Percentiles rank a stretch among this genome's conserved stretches.
Evolutionary conservation across 176 grass and related monocot species (phyloP).

Genomic region (Areca catechu): DNA sequence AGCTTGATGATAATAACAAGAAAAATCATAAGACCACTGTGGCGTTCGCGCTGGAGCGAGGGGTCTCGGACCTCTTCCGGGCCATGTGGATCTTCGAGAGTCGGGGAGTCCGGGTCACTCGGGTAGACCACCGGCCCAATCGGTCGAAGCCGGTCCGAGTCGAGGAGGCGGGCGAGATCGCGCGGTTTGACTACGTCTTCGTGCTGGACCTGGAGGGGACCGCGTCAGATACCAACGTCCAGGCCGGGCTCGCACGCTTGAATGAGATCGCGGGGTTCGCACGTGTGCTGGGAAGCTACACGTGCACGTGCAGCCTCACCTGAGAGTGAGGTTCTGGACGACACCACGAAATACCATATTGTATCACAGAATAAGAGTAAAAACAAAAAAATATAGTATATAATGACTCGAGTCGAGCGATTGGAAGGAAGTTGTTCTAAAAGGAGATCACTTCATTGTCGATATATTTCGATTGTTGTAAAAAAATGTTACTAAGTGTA

Average conservation of each 20-base stretch:
- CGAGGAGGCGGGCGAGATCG: not conserved
- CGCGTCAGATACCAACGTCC: constrained; percentile 1
- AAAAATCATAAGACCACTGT: constrained; percentile 15
- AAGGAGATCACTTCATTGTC: too few species aligned
- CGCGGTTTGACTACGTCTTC: constrained; percentile 15
- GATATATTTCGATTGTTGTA: too few species aligned
- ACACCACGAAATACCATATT: too few species aligned
- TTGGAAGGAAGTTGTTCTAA: too few species aligned
- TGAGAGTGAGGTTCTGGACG: too few species aligned
- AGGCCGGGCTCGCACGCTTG: not conserved
- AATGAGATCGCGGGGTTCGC: not conserved
- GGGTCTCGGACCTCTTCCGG: constrained; percentile 20
- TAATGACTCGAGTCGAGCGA: too few species aligned
- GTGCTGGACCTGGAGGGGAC: constrained; percentile 4
- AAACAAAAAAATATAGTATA: too few species aligned
- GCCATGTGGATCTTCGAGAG: constrained; percentile 29
- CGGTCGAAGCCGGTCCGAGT: constrained; percentile 15
- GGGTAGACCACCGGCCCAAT: constrained; percentile 35
- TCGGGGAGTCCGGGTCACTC: constrained; percentile 17
- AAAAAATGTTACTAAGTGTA: too few species aligned
- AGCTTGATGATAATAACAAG: too few species aligned
- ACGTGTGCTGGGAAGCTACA: constrained; percentile 13
- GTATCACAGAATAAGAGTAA: too few species aligned
- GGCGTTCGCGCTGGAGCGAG: constrained; percentile 20
- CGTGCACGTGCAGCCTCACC: not conserved